Conservation (phyloP, 2,329 filamentous ascomycete species). For the Fusarium pseudograminearum region DNA sequence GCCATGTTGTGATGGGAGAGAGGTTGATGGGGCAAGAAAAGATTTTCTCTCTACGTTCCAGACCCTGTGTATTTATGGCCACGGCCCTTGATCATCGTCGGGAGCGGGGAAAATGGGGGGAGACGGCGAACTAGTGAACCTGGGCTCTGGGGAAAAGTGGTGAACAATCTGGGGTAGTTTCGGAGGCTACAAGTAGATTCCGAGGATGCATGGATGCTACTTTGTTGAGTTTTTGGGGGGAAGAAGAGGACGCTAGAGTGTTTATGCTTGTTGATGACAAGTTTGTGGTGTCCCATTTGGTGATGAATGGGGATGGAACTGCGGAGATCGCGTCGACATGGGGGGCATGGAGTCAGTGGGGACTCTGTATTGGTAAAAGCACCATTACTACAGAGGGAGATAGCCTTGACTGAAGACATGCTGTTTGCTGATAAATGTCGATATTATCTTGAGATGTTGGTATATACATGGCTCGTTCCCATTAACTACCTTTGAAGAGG, state of each 20-base stretch:
- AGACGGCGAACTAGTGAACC: slow-evolving; percentile 7
- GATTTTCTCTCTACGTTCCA: slow-evolving; percentile 5
- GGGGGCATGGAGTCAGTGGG: neutral
- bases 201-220: slow-evolving; percentile 17
- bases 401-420: neutral
- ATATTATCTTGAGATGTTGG: neutral
- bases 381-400: no score
- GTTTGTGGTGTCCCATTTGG: slow-evolving; percentile 15
- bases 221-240: slow-evolving; percentile 1
- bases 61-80: slow-evolving; percentile 36
- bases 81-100: slow-evolving; percentile 23
- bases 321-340: slow-evolving; percentile 23
- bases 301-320: slow-evolving; percentile 3
- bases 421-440: neutral
- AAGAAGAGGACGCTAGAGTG: slow-evolving; percentile 5
- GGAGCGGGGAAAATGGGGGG: slow-evolving; percentile 39
- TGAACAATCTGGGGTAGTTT: slow-evolving; percentile 5
- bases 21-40: neutral
- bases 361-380: neutral
- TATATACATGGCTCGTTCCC: no score
- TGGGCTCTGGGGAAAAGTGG: slow-evolving; percentile 24
- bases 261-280: neutral
- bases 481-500: no score
- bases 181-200: slow-evolving; percentile 37
- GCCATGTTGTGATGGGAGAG: neutral